Evolutionary conservation across 805 yeast species (phyloP).

Genomic region (Kodamaea kakaduensis): DNA sequence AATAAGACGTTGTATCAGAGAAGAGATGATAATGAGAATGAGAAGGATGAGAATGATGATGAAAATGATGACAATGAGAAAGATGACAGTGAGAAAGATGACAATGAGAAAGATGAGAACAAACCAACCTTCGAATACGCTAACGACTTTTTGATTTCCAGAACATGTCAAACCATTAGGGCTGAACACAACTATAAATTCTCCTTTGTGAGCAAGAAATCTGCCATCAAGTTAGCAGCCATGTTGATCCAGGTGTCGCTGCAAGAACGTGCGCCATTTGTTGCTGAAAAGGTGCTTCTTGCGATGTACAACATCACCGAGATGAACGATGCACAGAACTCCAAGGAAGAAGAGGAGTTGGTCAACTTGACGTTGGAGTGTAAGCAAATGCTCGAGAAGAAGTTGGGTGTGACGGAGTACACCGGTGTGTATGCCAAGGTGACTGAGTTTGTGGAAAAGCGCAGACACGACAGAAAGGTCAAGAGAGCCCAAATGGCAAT

Average conservation of each 20-base stretch:
- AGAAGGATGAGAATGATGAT: conserved; percentile 13
- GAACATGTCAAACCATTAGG: conserved; percentile 60
- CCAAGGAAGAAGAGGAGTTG: conserved; percentile 50
- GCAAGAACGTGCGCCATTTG: conserved; percentile 34
- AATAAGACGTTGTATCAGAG: conserved; percentile 33
- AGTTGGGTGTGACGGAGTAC: conserved; percentile 69
- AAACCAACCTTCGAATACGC: conserved; percentile 30
- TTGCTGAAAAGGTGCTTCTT: conserved; percentile 49
- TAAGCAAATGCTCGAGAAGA: conserved; percentile 58
- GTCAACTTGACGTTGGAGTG: conserved; percentile 58
- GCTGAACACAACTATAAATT: conserved; percentile 55
- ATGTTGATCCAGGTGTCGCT: conserved; percentile 52
- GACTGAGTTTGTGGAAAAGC: conserved; percentile 51
- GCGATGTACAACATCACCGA: conserved; percentile 52
- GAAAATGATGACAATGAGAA: conserved; percentile 18
- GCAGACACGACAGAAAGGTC: conserved; percentile 73
- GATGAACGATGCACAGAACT: conserved; percentile 30
- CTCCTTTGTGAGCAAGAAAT: conserved; percentile 56
- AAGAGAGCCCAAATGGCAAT: conserved; percentile 74
- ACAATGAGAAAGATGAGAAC: conserved; percentile 17
- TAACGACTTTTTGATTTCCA: conserved; percentile 58
- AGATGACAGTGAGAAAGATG: no score
- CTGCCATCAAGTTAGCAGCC: conserved; percentile 68
- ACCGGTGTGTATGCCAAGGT: conserved; percentile 59
- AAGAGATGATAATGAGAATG: conserved; percentile 16